Evolutionary conservation across 2,329 filamentous ascomycete species (phyloP).

Genomic region (Colletotrichum musicola): DNA sequence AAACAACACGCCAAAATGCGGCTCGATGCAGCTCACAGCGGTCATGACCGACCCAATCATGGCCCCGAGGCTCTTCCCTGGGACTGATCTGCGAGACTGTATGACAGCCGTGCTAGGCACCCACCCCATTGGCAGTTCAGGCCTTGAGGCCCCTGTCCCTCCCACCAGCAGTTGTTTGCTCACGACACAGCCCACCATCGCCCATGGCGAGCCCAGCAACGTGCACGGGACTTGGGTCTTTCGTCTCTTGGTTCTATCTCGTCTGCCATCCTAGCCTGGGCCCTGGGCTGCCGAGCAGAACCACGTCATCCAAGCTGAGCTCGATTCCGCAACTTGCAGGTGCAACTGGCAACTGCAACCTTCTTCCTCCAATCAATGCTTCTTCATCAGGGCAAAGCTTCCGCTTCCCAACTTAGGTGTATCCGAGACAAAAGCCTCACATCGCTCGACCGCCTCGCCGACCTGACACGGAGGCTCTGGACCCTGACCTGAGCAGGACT

Average conservation of each 20-base stretch:
- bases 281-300: background rate
- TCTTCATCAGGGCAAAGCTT: conserved; percentile 3
- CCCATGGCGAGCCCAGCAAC: conserved; percentile 3
- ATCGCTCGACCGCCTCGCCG: background rate
- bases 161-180: background rate
- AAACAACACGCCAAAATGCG: conserved; percentile 5
- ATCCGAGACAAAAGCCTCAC: background rate
- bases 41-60: conserved; percentile 3
- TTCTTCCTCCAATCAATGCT: background rate
- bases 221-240: conserved; percentile 1
- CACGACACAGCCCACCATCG: background rate
- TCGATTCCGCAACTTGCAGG: background rate
- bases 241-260: background rate
- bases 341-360: background rate
- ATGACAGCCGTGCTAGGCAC: conserved; percentile 6
- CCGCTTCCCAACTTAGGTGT: background rate
- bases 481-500: background rate
- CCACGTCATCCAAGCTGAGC: conserved; percentile 1
- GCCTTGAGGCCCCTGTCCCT: background rate
- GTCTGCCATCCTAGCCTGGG: background rate
- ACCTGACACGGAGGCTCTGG: no score
- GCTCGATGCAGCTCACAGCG: conserved; percentile 8
- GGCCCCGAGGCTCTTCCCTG: background rate
- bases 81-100: conserved; percentile 16
- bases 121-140: background rate